Evolutionary conservation across 1,139 yeast genomes (phyloP).

Genomic region (Saccharomyces uvarum): DNA sequence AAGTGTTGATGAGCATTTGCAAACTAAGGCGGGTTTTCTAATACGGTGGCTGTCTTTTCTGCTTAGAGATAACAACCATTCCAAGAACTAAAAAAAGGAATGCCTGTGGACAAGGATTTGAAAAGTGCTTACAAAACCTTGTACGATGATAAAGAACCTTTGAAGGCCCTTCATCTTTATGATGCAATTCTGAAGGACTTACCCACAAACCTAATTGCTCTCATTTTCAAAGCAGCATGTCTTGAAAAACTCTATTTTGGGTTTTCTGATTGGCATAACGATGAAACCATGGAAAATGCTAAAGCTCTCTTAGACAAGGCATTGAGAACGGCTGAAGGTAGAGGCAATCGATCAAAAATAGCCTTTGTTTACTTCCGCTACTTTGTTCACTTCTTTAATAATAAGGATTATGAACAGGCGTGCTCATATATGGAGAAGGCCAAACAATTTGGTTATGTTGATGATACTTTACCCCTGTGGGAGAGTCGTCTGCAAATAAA

Average conservation of each 20-base stretch:
- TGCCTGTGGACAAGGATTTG: constrained; percentile 27
- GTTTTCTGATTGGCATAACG: constrained; percentile 24
- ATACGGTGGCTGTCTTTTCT: neutral
- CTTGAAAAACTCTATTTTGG: constrained; percentile 42
- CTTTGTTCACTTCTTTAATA: constrained; percentile 44
- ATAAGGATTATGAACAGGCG: constrained; percentile 44
- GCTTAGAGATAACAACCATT: neutral
- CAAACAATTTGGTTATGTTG: constrained; percentile 36
- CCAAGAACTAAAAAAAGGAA: constrained; percentile 3
- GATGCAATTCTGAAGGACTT: constrained; percentile 32
- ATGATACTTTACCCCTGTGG: constrained; percentile 49
- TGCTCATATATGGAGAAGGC: constrained; percentile 45
- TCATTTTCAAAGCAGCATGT: constrained; percentile 49
- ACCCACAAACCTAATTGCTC: constrained; percentile 46
- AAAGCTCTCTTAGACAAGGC: constrained; percentile 49
- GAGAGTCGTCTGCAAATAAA: constrained; percentile 38
- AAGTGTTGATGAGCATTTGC: neutral
- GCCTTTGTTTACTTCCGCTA: constrained; percentile 55
- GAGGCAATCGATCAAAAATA: constrained; percentile 47
- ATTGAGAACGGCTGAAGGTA: constrained; percentile 42
- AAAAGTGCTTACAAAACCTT: constrained; percentile 28
- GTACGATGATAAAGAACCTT: constrained; percentile 34
- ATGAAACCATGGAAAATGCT: constrained; percentile 44
- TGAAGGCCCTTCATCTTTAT: constrained; percentile 34
- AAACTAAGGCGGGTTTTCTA: too few relatives aligned